Evolutionary conservation across 805 yeast species (phyloP), one percentile per base, ranked within the genome.

Genomic region (Cyberlindnera xylosilytica): DNA sequence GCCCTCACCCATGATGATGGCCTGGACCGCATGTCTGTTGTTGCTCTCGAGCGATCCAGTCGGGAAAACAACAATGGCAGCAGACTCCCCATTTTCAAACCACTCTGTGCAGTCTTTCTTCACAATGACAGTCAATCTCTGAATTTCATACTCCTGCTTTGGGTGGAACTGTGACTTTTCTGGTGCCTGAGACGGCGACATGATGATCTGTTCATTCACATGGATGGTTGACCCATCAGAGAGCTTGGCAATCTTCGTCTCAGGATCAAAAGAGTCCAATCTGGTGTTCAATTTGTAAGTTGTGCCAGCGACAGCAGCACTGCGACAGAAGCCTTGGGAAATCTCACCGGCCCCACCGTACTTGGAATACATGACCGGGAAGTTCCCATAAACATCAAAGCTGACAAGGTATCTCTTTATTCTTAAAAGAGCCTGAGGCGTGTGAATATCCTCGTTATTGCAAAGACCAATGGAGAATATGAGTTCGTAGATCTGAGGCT

Each of bases 301-400:
- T 41, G 97, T 84, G 41, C 98, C 98, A 16, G 93, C 98, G 49
- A 91, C 98, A 12, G 99, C 99, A 4, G 98, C 98, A 44, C 95
- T 85, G 54, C 99, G 76, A 66, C 97, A 91, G 64, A 93, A 91
- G 2, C 97, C 99, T 67, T 91, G 99, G 13, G 96, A 82, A 20
- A 91, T 70, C 65, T 91, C 99, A 40, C 98, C 97, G 0, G 96
- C 90, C 3, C 96, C 95, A 44, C 98, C 99, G 65, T 82, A 91
- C 69, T 88, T 91, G 38, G 95, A 85, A 54, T 83, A 83, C 69
- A 91, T 72, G 11, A 87, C 95, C 3, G 99, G 97, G 73, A 93
- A 91, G 50, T 80, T 84, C 12, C 99, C 99, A 63, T 90, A 93
- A 4, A 90, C 87, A 54, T 90, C 96, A 59, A 87, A 83, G 15